Base-by-base conservation (phyloP, 495 filamentous ascomycete species). In the Trichocladium uniseriatum region DNA sequence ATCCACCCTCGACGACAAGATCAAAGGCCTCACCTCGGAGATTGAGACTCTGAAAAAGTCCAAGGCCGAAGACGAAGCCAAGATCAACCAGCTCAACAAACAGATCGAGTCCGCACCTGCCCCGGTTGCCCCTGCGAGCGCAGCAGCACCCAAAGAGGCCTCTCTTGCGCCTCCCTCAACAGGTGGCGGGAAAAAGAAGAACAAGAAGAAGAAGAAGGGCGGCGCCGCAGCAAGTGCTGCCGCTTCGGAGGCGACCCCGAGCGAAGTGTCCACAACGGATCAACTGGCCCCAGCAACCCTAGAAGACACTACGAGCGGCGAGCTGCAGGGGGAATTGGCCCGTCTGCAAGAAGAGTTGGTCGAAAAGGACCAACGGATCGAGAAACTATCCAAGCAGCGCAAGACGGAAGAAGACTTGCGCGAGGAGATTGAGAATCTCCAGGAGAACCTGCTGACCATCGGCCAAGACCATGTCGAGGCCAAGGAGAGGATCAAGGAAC, bases 141-240 rank as follows among this genome's bases (percentile, higher is more conserved):
- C 22, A 49, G 59, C 10, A 38, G 16, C 56, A 19, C 38, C 61
- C 15, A 44, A 49, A 20, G 22, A 36, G 2, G n/a, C 27, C 28
- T 31, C 41, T 5, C 43, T 48, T 20, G 49, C 53, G 11, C 42
- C 55, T 5, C 44, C 68, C 18, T 38, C 59, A 10, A 19, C 60
- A 0, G 54, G 57, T n/a, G 66, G 60, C 5, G 65, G 66, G 16
- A 88, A 83, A 63, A 92, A 89, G 71, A 95, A 87, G 60, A 92
- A 86, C 40, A 86, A 82, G 43, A 92, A 91, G 63, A 95, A 91
- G 74, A 94, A 92, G 76, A 94, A 88, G 74, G 79, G 74, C 14
- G 81, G 78, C 43, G 71, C 65, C 38, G 42, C 70, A 4, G 45
- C 49, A 5, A 41, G 57, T 13, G 43, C 49, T 38, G 38, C 70